Evolutionary conservation across 352 stramenopile species (phyloP).

Genomic region (Phytophthora melonis): DNA sequence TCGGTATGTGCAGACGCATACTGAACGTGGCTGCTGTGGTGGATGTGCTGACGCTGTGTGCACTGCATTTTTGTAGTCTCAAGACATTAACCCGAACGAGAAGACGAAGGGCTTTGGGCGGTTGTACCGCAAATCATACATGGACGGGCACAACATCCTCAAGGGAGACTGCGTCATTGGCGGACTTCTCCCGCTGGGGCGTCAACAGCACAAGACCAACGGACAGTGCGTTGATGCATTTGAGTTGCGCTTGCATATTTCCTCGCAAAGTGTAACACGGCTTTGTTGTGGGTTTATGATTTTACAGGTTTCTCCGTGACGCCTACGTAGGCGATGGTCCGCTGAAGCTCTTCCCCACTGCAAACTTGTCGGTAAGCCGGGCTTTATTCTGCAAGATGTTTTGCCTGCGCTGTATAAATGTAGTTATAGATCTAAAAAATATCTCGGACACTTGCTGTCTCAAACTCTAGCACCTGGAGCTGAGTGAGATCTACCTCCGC

Average conservation of each 20-base stretch:
- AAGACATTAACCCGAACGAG: conserved; percentile 68
- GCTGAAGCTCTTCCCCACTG: conserved; percentile 75
- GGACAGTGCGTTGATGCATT: conserved; percentile 49
- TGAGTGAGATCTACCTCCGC: conserved; percentile 76
- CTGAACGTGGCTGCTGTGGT: neutral
- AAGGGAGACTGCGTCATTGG: conserved; percentile 79
- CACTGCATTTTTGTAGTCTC: conserved; percentile 52
- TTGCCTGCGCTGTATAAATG: neutral
- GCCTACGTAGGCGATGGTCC: conserved; percentile 77
- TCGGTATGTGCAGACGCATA: conserved; percentile 52
- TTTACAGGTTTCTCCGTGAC: conserved; percentile 65
- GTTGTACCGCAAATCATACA: conserved; percentile 84
- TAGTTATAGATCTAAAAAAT: neutral
- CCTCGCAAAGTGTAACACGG: neutral
- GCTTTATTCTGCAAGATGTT: neutral
- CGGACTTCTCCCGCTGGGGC: conserved; percentile 74
- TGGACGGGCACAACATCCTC: conserved; percentile 81
- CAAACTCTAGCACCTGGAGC: conserved; percentile 44
- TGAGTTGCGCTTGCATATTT: neutral
- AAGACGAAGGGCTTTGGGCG: conserved; percentile 66
- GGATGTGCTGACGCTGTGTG: conserved; percentile 2
- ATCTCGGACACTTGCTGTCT: neutral
- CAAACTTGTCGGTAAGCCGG: conserved; percentile 66
- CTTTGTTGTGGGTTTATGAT: neutral
- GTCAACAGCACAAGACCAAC: conserved; percentile 82